Conservation (phyloP, 441 rosid species). For the Aleurites moluccanus region DNA sequence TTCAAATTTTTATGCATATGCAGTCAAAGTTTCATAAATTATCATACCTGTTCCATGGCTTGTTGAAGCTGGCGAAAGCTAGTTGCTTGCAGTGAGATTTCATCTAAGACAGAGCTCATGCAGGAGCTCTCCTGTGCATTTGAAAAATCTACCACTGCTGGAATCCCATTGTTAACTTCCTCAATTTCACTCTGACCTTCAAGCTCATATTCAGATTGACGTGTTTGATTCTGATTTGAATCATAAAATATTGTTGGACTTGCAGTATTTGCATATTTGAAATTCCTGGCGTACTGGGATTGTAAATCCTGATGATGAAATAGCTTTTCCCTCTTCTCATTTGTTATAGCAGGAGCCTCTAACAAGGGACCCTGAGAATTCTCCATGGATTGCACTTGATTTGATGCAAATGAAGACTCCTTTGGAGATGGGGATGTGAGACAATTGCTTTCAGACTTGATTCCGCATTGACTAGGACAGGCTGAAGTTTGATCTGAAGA, state of each 20-base stretch:
- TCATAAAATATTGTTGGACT: conserved; percentile 41
- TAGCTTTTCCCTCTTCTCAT: conserved; percentile 36
- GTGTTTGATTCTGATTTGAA: conserved; percentile 44
- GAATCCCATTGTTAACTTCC: conserved; percentile 36
- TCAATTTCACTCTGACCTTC: conserved; percentile 46
- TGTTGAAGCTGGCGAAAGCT: conserved; percentile 88
- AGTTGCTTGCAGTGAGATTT: conserved; percentile 69
- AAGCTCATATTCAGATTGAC: conserved; percentile 36
- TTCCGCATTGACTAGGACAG: conserved; percentile 46
- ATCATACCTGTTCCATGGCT: conserved; percentile 70
- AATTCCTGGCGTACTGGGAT: conserved; percentile 32
- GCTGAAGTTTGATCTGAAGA: conserved; percentile 51
- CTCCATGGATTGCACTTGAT: conserved; percentile 49
- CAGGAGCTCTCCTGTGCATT: conserved; percentile 58
- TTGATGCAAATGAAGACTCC: conserved; percentile 62
- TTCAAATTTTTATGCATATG: not conserved
- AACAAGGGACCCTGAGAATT: conserved; percentile 39
- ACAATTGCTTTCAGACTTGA: conserved; percentile 48
- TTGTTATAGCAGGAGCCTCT: conserved; percentile 35
- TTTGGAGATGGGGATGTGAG: conserved; percentile 45
- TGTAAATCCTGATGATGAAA: conserved; percentile 31
- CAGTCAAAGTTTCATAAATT: not conserved
- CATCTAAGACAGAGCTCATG: conserved; percentile 60
- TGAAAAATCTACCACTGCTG: conserved; percentile 49
- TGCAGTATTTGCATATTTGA: conserved; percentile 34